phyloP scores from a whole-genome alignment of 192 early-diverging fungal species.

The Phlyctochytrium arcticum region DNA sequence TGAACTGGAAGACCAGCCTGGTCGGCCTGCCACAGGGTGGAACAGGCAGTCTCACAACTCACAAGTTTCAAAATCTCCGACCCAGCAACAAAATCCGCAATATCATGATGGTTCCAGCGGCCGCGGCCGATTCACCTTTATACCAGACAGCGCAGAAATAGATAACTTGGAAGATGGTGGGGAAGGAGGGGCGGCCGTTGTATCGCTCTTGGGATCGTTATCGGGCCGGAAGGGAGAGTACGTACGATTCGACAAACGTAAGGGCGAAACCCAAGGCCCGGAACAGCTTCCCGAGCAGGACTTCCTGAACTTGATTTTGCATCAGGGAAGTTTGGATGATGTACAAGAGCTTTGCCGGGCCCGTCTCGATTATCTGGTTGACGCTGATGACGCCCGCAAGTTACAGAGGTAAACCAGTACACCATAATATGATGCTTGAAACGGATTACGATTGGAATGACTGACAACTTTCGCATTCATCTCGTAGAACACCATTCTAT shows the following conservation, averaged over 20 bases:
- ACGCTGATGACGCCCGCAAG: conserved; percentile 33
- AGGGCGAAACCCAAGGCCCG: neutral
- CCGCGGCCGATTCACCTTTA: too few relatives aligned
- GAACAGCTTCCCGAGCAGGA: conserved; percentile 27
- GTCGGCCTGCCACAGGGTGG: too few relatives aligned
- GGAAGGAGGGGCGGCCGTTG: neutral
- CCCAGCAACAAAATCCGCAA: too few relatives aligned
- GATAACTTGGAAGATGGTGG: conserved; percentile 5
- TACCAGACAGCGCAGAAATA: neutral
- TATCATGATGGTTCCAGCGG: too few relatives aligned
- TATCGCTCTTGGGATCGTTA: neutral
- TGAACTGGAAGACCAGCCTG: too few relatives aligned
- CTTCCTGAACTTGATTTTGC: conserved; percentile 28
- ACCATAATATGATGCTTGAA: too few relatives aligned
- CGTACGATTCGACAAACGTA: neutral
- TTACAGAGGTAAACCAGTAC: conserved; percentile 33
- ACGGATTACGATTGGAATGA: too few relatives aligned
- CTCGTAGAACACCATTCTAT: conserved; percentile 36
- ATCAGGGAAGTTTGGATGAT: conserved; percentile 26
- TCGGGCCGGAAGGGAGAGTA: neutral
- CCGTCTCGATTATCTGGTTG: conserved; percentile 19
- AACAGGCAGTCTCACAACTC: too few relatives aligned
- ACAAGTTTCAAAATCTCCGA: too few relatives aligned
- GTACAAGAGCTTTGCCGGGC: conserved; percentile 16
- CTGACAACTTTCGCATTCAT: neutral